Conservation (phyloP, 2,329 filamentous ascomycete genomes). For the Beauveria sp. region DNA sequence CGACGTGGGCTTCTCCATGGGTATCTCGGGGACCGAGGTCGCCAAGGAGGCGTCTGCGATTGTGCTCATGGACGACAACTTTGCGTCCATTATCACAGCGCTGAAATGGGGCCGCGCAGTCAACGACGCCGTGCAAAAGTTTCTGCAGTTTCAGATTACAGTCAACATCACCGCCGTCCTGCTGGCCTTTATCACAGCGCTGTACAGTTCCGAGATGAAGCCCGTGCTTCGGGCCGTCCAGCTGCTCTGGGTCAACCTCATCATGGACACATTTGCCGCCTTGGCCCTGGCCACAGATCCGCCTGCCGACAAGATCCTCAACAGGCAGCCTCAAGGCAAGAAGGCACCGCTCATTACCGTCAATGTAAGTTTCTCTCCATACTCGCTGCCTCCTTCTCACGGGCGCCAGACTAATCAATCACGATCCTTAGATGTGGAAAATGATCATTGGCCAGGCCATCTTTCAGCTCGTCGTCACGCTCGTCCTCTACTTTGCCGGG, state of each 20-base stretch:
- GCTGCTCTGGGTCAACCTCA: conserved; percentile 55
- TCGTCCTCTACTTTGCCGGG: conserved; percentile 55
- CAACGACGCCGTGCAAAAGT: conserved; percentile 57
- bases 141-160: conserved; percentile 57
- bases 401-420: not conserved
- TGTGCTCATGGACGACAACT: conserved; percentile 55
- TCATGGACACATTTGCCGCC: conserved; percentile 61
- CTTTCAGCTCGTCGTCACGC: conserved; percentile 51
- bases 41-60: conserved; percentile 57
- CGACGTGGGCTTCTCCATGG: conserved; percentile 57
- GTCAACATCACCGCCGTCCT: conserved; percentile 56
- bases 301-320: conserved; percentile 47
- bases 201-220: conserved; percentile 40
- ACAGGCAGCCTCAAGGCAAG: conserved; percentile 49
- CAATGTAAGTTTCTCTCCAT: conserved; percentile 23
- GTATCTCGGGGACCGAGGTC: conserved; percentile 52
- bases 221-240: conserved; percentile 53
- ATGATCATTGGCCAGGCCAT: conserved; percentile 57
- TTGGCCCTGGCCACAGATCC: conserved; percentile 58
- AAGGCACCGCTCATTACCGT: conserved; percentile 64
- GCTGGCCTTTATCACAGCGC: conserved; percentile 51
- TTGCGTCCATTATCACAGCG: conserved; percentile 51
- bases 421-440: conserved; percentile 47
- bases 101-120: conserved; percentile 56
- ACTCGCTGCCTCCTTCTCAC: not conserved